Conservation (phyloP, 441 rosid genomes). For the Arabidopsis hybrid region DNA sequence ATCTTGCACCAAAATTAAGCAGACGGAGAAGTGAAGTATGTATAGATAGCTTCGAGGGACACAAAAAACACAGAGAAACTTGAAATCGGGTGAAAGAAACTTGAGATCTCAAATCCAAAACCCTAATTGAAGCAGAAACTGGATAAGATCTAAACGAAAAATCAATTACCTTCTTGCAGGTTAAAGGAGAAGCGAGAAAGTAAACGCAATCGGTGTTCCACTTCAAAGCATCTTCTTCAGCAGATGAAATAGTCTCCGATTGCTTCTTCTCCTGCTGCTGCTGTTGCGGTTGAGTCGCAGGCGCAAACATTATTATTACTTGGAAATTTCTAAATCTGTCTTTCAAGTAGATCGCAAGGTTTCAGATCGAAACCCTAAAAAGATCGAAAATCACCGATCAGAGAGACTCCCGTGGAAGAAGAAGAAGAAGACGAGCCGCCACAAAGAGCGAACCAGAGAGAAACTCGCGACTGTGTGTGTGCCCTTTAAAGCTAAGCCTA, state of each 20-base stretch:
- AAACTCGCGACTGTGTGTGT: slow-evolving; percentile 31
- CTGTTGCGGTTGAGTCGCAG: slow-evolving; percentile 54
- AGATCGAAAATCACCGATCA: slow-evolving; percentile 31
- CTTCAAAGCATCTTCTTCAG: slow-evolving; percentile 88
- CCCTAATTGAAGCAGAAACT: slow-evolving; percentile 41
- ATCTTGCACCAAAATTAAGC: slow-evolving; percentile 2
- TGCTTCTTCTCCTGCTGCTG: slow-evolving; percentile 46
- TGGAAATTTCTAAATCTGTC: slow-evolving; percentile 6
- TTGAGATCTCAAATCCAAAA: slow-evolving; percentile 45
- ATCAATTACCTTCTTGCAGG: slow-evolving; percentile 86
- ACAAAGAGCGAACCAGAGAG: slow-evolving; percentile 40
- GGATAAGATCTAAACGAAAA: slow-evolving; percentile 14
- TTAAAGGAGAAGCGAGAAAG: slow-evolving; percentile 95
- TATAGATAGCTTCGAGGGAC: neutral
- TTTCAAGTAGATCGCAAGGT: slow-evolving; percentile 27
- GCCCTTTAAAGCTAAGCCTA: slow-evolving; percentile 42
- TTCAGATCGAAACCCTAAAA: slow-evolving; percentile 28
- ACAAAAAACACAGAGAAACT: neutral
- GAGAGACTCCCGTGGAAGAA: slow-evolving; percentile 30
- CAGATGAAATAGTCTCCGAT: slow-evolving; percentile 49
- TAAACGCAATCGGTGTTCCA: slow-evolving; percentile 98
- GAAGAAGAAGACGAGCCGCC: slow-evolving; percentile 45
- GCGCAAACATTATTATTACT: slow-evolving; percentile 60
- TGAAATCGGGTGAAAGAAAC: slow-evolving; percentile 1
- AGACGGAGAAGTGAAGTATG: neutral